Percentiles rank a stretch among this genome's conserved stretches.
Conservation (phyloP, 2,329 filamentous ascomycete species). For the Fusarium chaquense region DNA sequence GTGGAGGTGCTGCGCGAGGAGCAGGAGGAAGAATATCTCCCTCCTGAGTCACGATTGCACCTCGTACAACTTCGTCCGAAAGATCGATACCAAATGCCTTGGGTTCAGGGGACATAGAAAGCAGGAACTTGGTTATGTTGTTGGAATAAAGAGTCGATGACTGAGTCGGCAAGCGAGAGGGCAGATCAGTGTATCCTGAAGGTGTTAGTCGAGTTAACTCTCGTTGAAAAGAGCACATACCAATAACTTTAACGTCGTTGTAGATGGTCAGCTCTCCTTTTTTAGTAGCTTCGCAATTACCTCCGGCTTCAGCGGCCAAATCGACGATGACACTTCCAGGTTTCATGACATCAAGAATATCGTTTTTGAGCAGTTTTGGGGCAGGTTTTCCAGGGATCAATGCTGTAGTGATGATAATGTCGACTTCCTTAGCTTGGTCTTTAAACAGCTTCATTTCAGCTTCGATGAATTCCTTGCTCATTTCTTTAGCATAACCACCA, state of each 20-base stretch:
- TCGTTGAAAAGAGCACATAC: constrained; percentile 56
- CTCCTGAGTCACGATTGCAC: constrained; percentile 83
- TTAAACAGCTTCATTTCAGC: constrained; percentile 94
- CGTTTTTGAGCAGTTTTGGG: constrained; percentile 84
- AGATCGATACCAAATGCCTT: constrained; percentile 85
- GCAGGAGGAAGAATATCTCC: constrained; percentile 81
- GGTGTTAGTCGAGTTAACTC: constrained; percentile 40
- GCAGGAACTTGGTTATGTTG: constrained; percentile 89
- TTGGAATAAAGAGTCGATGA: constrained; percentile 92
- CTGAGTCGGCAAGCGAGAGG: constrained; percentile 87
- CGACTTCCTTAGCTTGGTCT: constrained; percentile 86
- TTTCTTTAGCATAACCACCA: constrained; percentile 91
- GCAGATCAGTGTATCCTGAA: constrained; percentile 84
- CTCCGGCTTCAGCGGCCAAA: constrained; percentile 86
- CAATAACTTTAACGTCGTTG: constrained; percentile 86
- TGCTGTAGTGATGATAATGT: constrained; percentile 94
- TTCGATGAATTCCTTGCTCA: constrained; percentile 93
- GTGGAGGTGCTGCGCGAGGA: constrained; percentile 73
- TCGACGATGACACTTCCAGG: constrained; percentile 91
- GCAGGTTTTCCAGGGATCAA: constrained; percentile 87
- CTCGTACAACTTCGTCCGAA: constrained; percentile 85
- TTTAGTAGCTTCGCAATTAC: constrained; percentile 86
- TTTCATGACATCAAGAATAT: constrained; percentile 87
- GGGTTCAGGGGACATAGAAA: constrained; percentile 83
- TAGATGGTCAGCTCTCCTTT: constrained; percentile 77